Evolutionary conservation across 225 moss, liverwort and hornwort species (phyloP), one percentile per base, ranked within the genome.

Genomic region (Straminergon stramineum): DNA sequence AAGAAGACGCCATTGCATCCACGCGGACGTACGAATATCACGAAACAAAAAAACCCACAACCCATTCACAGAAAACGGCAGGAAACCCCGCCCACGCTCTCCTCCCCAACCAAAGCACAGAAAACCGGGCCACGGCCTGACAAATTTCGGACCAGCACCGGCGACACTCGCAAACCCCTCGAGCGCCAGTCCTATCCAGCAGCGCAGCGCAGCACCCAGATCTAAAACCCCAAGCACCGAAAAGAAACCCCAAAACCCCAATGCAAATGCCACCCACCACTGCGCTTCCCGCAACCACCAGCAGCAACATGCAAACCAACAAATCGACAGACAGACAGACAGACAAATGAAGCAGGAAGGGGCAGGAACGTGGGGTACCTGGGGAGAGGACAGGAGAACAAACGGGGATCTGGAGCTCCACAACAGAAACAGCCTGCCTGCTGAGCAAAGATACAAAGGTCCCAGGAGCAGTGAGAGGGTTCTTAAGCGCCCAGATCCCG

Each of bases 321-420:
- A 13, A n/a, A 39, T 4, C 24, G 13, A 79, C 19, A 57, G 31
- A 23, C n/a, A 6, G 31, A 23, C n/a, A 6, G 16, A 13, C 20
- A 6, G 31, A 23, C n/a, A 6, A 21, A 13, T 15, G 35, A 16
- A 48, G 4, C 26, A 6, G 16, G 48, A 3, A 28, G 9, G 27
- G 12, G 19, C 34, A 55, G 19, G 24, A 55, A 14, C 6, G 15
- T 3, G 20, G 41, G 41, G 34, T 60, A 87, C 90, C 83, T 83
- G 77, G 39, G 37, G 61, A 67, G 52, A 27, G 21, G 81, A 24
- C 48, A 48, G 37, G 66, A n/a, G 82, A n/a, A 37, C 53, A 15
- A 41, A 87, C 22, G 85, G 84, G 84, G 84, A 63, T 79, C 87
- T 87, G 90, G 70, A 87, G 79, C 90, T 87, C 87, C 53, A 20